Base-by-base conservation (phyloP, 129 eudicot species). In the Arctium lappa region DNA sequence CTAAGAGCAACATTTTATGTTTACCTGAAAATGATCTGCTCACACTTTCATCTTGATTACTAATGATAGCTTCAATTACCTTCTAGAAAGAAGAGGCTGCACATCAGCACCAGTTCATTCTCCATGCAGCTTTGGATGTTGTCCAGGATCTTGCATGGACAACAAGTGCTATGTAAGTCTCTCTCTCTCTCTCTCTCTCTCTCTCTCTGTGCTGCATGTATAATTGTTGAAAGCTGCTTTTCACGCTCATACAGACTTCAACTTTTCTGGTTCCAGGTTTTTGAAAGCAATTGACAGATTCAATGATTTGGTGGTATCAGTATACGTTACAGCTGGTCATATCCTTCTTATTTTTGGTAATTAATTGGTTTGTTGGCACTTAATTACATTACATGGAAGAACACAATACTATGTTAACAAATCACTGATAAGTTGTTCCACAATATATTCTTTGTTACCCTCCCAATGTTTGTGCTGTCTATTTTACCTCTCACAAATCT, bases 321-420 rank as follows among this genome's bases (percentile, higher is more conserved):
- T 96, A 38, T 93, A 96, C 74, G 98, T 96, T 76, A 96, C 99
- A 82, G 99, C 99, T 0, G 99, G 99, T 83, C 97, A 96, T 96
- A 96, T 96, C 99, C 98, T 96, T 39, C 71, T 75, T 83, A 30
- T 66, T 31, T 31, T 46, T 73, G 12, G 46, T 69, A 3, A 8
- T 85, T 77, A 1, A 10, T 32, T 60, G 12, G 6, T 15, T 72
- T 5, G 33, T 76, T 76, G 8, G 11, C 31, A 9, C 12, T 62
- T 74, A 5, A 15, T 75, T 30, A 40, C 74, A 16, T 50, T 73
- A 16, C 40, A 39, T 68, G 7, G 31, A 69, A 68, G 22, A 22
- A 16, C 5, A 9, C 77, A 50, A 29, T 30, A 10, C 40, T 29
- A 46, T 32, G 66, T 44, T 46, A 27, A 46, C 29, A 60, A 60